Conservation (phyloP, 139 green algal genomes). For the Chlorella sp. region DNA sequence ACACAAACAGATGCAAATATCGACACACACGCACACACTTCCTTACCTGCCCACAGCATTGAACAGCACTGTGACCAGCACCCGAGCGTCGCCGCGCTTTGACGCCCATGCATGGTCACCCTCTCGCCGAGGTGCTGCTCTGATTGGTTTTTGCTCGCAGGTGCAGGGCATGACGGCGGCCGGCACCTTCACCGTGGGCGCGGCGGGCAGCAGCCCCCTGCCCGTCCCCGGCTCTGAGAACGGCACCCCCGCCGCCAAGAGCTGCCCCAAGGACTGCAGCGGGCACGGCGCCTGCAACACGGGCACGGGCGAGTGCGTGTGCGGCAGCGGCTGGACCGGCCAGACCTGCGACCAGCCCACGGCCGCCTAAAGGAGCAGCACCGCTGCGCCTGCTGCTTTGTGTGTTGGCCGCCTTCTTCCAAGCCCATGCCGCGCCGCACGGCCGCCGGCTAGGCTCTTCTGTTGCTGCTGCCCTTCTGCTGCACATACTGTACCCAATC, state of each 20-base stretch:
- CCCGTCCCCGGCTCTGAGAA: neutral
- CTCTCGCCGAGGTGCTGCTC: neutral
- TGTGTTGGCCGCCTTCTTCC: no score
- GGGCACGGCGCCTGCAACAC: conserved; percentile 40
- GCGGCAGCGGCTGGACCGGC: conserved; percentile 21
- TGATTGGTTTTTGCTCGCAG: neutral
- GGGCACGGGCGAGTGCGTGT: conserved; percentile 27
- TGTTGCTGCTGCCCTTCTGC: no score
- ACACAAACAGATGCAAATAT: neutral
- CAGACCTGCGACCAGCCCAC: conserved; percentile 3
- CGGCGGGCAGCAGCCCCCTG: neutral
- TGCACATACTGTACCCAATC: no score
- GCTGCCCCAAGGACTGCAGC: conserved; percentile 37
- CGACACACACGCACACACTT: neutral
- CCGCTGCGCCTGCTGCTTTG: no score
- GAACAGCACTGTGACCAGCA: neutral
- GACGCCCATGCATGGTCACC: neutral
- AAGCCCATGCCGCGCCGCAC: no score
- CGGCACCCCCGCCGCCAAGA: conserved; percentile 8
- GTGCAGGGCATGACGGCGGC: conserved; percentile 33
- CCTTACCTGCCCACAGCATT: neutral
- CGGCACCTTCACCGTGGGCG: neutral
- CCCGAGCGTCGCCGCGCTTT: neutral
- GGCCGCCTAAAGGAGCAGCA: no score
- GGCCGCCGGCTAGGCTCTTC: no score